Base-by-base conservation (phyloP, 257 asterid genomes). In the Nicotiana obtusifolia region DNA sequence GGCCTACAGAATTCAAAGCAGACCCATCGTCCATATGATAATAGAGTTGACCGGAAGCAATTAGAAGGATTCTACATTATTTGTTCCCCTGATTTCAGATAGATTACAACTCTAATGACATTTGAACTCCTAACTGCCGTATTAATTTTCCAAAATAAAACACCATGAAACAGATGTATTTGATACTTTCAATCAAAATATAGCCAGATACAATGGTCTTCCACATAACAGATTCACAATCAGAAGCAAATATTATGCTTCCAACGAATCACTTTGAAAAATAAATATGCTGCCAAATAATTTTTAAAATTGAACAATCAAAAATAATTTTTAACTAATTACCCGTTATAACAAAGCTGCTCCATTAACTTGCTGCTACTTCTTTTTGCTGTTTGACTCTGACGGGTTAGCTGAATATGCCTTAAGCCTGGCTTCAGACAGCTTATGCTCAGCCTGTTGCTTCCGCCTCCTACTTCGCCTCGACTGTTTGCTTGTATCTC, bases 321-420 rank as follows among this genome's bases (percentile, higher is more conserved):
- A 47, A 75, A 49, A 22, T 7, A 75, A 75, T 26, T 75, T 44
- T 47, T 26, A 75, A 75, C 5, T 16, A 49, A 26, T 31, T 60
- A 83, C 81, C 83, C 62, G 62, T 19, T 15, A 64, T 11, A 26
- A 59, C 13, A 78, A 78, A 78, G 81, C 57, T 77, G 64, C 52
- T 56, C 52, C 66, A 71, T 35, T 14, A 52, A 56, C 53, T 54
- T 44, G 3, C 73, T 77, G 67, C 81, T 86, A 76, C 49, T 86
- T 89, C 54, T 90, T 91, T 90, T 87, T 90, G 41, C 86, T 87
- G 88, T 89, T 90, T n/a, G 92, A 64, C 81, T 88, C 91, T 15
- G 91, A 33, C 7, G 85, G 87, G 73, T 80, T 86, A 84, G 78
- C 88, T 83, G 93, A 91, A 83, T 91, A 95, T 22, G 97, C 93